Evolutionary conservation across 2,329 filamentous ascomycete species (phyloP), one percentile per base, ranked within the genome.

Genomic region (Fusarium algeriense): DNA sequence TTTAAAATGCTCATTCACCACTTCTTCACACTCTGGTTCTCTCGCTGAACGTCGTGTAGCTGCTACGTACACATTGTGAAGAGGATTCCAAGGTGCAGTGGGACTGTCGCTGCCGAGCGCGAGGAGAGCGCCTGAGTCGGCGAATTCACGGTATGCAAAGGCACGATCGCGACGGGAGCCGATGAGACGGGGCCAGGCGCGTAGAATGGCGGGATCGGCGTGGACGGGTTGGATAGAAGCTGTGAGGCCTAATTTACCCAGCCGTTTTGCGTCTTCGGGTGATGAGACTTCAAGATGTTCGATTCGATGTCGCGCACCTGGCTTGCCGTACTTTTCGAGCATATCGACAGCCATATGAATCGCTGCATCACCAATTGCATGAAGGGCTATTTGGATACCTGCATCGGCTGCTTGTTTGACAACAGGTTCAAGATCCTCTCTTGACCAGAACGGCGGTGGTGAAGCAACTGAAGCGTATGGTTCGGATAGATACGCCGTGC

Each of bases 331-430:
- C 71, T 75, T 79, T 30, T 78, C 86, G 19, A 91, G 81, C 1
- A 83, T 82, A 69, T 91, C 86, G 52, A 91, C 83, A 8, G 88
- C 88, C 69, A 85, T 85, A 28, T 79, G 82, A 20, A 90, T 83
- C 7, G 89, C 88, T 13, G 81, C 82, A 68, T 91, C 89, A 34
- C 89, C 89, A 64, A 91, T 91, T 34, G 89, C 89, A 75, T 91
- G 89, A 10, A 91, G 80, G 0, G 89, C 89, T 59, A 88, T 85
- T 75, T 91, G 89, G 34, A 91, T 75, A 1, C 85, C 85, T 2
- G 83, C 85, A 7, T 80, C 81, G 41, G 85, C 83, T 4, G 89
- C 89, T 37, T 81, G 83, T 59, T 82, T 80, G 3, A 91, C 85
- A 0, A 90, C 86, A 0, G 87, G 85, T 9, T 79, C 82, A 6